These are phyloP conservation scores for Termitomyces sp. DNA, from an alignment of 768 basidiomycete species.

Conservation along the genomic window DNA sequence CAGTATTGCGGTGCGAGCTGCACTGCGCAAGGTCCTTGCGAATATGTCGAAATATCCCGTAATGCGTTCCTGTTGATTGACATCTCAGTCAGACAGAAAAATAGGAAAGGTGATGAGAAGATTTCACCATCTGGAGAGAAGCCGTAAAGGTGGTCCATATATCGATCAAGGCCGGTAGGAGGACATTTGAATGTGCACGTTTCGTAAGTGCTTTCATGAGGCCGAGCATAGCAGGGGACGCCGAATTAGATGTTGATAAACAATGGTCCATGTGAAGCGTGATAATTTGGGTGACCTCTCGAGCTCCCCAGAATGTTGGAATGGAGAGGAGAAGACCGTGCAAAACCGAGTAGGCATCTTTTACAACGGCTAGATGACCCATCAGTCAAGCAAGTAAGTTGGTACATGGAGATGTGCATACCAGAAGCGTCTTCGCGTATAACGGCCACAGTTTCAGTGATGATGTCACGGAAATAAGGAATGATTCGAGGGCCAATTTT, in stretches of 20 bases:
- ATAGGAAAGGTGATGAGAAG: not conserved
- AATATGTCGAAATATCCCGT: slow-evolving; percentile 65
- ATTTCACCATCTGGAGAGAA: slow-evolving; percentile 29
- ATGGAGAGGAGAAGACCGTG: slow-evolving; percentile 66
- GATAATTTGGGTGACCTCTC: slow-evolving; percentile 52
- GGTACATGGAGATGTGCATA: slow-evolving; percentile 12
- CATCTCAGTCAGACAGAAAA: not conserved
- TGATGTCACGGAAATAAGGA: slow-evolving; percentile 72
- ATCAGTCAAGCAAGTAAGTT: not conserved
- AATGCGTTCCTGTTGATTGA: slow-evolving; percentile 22
- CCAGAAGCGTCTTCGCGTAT: slow-evolving; percentile 37
- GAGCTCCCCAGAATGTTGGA: slow-evolving; percentile 73
- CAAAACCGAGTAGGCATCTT: slow-evolving; percentile 43
- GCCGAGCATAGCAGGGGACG: slow-evolving; percentile 27
- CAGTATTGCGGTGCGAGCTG: slow-evolving; percentile 57
- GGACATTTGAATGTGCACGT: slow-evolving; percentile 56
- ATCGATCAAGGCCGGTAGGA: slow-evolving; percentile 60
- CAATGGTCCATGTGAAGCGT: slow-evolving; percentile 48
- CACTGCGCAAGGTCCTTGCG: slow-evolving; percentile 55
- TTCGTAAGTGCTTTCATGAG: slow-evolving; percentile 67
- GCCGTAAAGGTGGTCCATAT: slow-evolving; percentile 41
- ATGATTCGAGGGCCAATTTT: slow-evolving; percentile 86
- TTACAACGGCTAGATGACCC: slow-evolving; percentile 20
- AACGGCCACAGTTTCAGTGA: slow-evolving; percentile 47
- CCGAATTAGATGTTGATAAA: slow-evolving; percentile 24